Evolutionary conservation across 2,329 filamentous ascomycete genomes (phyloP), one percentile per base, ranked within the genome.

Genomic region (Stenocarpella maydis): DNA sequence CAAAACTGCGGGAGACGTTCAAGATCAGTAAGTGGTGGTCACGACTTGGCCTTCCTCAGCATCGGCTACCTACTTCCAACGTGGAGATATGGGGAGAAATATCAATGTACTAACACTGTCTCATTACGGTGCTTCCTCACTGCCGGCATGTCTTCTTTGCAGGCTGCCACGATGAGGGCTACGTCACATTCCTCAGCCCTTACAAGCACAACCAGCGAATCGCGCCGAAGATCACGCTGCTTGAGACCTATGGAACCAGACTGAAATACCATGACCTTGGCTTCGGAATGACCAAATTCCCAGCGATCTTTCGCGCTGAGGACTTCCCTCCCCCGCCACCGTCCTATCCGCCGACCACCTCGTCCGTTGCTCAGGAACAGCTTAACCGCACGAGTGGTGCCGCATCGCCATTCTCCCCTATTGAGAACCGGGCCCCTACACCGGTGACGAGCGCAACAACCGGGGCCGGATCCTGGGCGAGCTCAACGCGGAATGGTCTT

Each of bases 1-100:
- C 49, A 52, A 52, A 52, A 26, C 49, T 52, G 15, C 49, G 49
- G 24, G 49, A 52, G 49, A 52, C 49, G 7, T 52, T 52, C 49
- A 52, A 52, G 49, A 52, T 52, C 24, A 52, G 49, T 52, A 9
- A 52, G 49, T 17, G 15, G 5, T 28, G 49, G 3, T 14, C 26
- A 26, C 47, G 34, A 37, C 34, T 12, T 12, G 12, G 5, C 34
- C 12, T 31, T 31, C 8, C 34, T 37, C 34, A 12, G 9, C 7
- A 37, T 12, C n/a, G n/a, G n/a, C n/a, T 9, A 37, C 9, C 34
- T 10, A 2, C 12, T 37, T 10, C 34, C 34, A 9, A 10, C 34
- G 2, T 12, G n/a, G 43, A 12, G n/a, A 9, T 21, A 17, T 26
- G 7, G 24, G 15, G 24, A 2, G 26, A 2, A 34, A 34, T 9